Conservation (phyloP, 2,329 filamentous ascomycete genomes). For the Ustulina deusta region DNA sequence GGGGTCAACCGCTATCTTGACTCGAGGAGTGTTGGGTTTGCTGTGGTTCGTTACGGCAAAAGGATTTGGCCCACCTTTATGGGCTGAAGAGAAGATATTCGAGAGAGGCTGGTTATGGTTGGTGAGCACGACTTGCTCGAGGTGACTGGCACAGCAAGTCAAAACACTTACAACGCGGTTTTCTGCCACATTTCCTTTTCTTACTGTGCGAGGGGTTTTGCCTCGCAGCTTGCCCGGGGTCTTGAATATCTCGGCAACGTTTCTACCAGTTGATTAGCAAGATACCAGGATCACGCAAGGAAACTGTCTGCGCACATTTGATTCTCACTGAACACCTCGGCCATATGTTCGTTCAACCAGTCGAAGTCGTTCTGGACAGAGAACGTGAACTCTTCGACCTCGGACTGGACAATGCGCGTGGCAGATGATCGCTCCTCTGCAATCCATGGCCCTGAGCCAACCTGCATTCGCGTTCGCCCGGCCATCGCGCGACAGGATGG, state of each 20-base stretch:
- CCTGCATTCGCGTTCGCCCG: conserved; percentile 67
- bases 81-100: conserved; percentile 68
- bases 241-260: conserved; percentile 95
- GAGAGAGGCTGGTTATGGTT: conserved; percentile 65
- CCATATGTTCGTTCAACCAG: conserved; percentile 99
- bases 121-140: conserved; percentile 29
- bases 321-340: conserved; percentile 87
- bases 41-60: conserved; percentile 62
- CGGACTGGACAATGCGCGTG: conserved; percentile 78
- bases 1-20: conserved; percentile 70
- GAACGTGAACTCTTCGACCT: conserved; percentile 93
- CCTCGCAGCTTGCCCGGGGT: conserved; percentile 86
- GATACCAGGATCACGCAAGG: conserved; percentile 6
- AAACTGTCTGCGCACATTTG: conserved; percentile 74
- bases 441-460: conserved; percentile 89
- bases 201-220: conserved; percentile 80
- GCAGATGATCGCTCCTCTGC: conserved; percentile 84
- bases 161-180: conserved; percentile 70
- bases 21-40: conserved; percentile 67
- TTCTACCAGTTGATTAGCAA: conserved; percentile 66
- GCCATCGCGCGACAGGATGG: conserved; percentile 48
- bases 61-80: conserved; percentile 65
- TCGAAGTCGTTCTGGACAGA: conserved; percentile 94
- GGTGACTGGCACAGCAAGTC: conserved; percentile 15
- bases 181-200: conserved; percentile 70